Percentiles rank a stretch among this genome's conserved stretches.
Conservation (phyloP, 495 filamentous ascomycete genomes). For the Penicillium mononematosum region DNA sequence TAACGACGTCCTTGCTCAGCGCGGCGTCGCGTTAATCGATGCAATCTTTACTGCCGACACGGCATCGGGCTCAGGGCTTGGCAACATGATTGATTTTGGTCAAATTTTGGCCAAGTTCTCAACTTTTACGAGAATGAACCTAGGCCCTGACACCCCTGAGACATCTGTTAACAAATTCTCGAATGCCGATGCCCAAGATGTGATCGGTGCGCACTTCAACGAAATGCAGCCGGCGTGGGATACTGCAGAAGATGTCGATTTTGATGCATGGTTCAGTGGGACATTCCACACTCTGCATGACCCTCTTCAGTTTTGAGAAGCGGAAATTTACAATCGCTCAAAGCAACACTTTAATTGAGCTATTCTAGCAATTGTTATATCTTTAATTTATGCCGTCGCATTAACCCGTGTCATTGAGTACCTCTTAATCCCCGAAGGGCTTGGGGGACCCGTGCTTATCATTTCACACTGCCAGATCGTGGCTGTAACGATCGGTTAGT, state of each 20-base stretch:
- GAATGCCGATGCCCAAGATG: conserved; percentile 17
- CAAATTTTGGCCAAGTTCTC: conserved; percentile 30
- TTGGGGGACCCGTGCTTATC: conserved; percentile 12
- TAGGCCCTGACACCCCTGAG: conserved; percentile 19
- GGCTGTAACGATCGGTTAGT: too few species aligned
- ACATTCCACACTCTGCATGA: conserved; percentile 28
- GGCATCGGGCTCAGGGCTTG: conserved; percentile 1
- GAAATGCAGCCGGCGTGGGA: conserved; percentile 29
- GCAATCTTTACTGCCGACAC: conserved; percentile 30
- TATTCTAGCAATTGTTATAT: not conserved
- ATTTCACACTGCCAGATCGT: conserved; percentile 15
- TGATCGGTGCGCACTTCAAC: conserved; percentile 18
- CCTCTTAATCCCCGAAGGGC: conserved; percentile 11
- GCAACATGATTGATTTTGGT: conserved; percentile 24
- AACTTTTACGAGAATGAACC: conserved; percentile 21
- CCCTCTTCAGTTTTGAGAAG: conserved; percentile 3
- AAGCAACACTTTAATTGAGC: not conserved
- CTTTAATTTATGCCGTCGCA: not conserved
- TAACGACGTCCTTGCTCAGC: conserved; percentile 29
- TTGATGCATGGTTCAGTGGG: conserved; percentile 32
- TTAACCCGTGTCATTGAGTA: conserved; percentile 12
- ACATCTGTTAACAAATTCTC: conserved; percentile 19
- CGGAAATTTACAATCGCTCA: too few species aligned
- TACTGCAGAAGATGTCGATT: conserved; percentile 28
- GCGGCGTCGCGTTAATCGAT: conserved; percentile 34